Conservation (phyloP, 306 rosid genomes). For the Alnus rubra region DNA sequence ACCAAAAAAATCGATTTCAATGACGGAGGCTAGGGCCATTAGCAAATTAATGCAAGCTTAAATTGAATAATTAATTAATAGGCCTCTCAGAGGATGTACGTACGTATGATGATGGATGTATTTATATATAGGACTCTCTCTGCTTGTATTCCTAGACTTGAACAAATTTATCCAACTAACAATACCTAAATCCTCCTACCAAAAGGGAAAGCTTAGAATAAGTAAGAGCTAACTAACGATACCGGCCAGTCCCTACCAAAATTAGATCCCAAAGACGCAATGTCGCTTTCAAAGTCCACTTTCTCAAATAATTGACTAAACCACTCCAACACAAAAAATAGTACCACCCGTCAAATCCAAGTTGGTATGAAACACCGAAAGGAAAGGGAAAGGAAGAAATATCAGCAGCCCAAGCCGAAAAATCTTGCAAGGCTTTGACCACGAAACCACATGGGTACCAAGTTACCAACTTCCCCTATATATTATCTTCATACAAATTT, state of each 20-base stretch:
- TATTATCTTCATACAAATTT: no score
- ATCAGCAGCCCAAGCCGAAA: no score
- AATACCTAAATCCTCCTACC: constrained; percentile 6
- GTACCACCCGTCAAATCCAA: background rate
- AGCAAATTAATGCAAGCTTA: no score
- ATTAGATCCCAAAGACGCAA: background rate
- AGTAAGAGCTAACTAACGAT: background rate
- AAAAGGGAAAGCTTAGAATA: background rate
- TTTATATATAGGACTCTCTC: no score
- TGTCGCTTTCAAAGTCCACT: background rate
- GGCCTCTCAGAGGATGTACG: no score
- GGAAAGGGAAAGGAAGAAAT: background rate
- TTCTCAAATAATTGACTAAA: background rate
- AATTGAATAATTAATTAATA: no score
- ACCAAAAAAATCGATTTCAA: no score
- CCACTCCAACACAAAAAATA: background rate
- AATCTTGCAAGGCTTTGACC: no score
- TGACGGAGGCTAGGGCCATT: no score
- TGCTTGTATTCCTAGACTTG: background rate
- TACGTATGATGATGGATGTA: background rate
- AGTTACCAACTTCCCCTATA: no score
- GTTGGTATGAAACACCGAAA: background rate
- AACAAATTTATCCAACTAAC: background rate
- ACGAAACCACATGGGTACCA: no score
- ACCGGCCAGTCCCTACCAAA: constrained; percentile 1